These are phyloP conservation scores for Trichoderma lentiforme DNA, from an alignment of 2,329 filamentous ascomycete species.

Conservation along the genomic window DNA sequence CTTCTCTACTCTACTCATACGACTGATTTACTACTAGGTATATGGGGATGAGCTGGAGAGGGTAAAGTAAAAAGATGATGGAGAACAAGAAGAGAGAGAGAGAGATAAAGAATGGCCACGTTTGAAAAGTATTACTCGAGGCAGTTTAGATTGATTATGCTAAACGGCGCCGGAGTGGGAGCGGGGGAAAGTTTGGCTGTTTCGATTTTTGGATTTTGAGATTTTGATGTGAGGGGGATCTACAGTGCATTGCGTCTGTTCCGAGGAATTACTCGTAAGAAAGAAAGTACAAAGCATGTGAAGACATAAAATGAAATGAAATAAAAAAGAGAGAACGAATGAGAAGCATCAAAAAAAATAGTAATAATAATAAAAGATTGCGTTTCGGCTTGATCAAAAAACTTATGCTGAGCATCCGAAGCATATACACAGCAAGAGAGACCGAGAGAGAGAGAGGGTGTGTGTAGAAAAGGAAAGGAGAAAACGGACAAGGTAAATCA, in stretches of 20 bases:
- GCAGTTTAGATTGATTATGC: neutral
- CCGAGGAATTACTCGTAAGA: neutral
- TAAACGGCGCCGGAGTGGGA: neutral
- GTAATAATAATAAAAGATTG: neutral
- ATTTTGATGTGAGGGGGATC: neutral
- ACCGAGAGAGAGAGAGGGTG: neutral
- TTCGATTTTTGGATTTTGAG: neutral
- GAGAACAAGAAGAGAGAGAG: neutral
- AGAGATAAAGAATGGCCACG: neutral
- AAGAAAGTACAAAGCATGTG: neutral
- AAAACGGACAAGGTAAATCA: neutral
- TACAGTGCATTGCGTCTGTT: conserved; percentile 4
- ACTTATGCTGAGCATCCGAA: neutral
- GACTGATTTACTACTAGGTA: neutral
- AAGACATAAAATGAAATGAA: neutral
- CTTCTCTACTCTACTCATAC: neutral
- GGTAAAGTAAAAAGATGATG: neutral
- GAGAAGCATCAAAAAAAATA: neutral
- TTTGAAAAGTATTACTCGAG: neutral
- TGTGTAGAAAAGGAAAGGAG: neutral
- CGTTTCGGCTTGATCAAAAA: neutral
- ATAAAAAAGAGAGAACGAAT: neutral
- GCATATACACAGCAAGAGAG: neutral
- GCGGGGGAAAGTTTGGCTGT: neutral
- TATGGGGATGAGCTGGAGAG: neutral